phyloP scores from a whole-genome alignment of 1,284 basidiomycete species.

The Trichosporon inkin region DNA sequence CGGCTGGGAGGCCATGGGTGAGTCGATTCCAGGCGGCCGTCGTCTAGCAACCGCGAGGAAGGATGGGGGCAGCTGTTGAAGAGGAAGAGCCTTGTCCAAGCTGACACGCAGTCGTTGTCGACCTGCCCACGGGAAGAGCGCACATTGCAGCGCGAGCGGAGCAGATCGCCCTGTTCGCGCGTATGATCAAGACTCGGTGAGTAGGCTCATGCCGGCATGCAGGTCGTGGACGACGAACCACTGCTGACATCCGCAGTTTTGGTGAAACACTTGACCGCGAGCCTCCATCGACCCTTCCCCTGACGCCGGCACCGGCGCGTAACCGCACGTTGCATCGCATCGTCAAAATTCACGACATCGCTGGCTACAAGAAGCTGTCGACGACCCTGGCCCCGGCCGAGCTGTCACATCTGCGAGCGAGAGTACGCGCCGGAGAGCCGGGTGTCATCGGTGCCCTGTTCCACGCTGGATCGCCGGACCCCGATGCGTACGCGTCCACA shows the following conservation, averaged over 20 bases:
- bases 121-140: slow-evolving; percentile 64
- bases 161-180: slow-evolving; percentile 56
- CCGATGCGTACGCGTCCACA: slow-evolving; percentile 15
- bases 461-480: slow-evolving; percentile 43
- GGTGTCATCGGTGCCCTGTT: slow-evolving; percentile 65
- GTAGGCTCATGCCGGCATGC: slow-evolving; percentile 1
- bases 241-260: slow-evolving; percentile 29
- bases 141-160: slow-evolving; percentile 72
- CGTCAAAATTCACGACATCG: slow-evolving; percentile 64
- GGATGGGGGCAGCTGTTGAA: background rate
- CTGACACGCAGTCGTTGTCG: slow-evolving; percentile 59
- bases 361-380: slow-evolving; percentile 67
- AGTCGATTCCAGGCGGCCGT: slow-evolving; percentile 10
- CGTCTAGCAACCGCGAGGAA: background rate
- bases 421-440: slow-evolving; percentile 66
- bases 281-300: slow-evolving; percentile 39
- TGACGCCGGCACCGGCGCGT: slow-evolving; percentile 53
- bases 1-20: slow-evolving; percentile 72
- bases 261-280: slow-evolving; percentile 45
- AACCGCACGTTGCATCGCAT: slow-evolving; percentile 58
- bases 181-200: slow-evolving; percentile 49
- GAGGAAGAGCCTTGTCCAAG: background rate
- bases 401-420: slow-evolving; percentile 63
- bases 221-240: background rate
- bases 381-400: slow-evolving; percentile 67